These are phyloP conservation scores for Centella asiatica DNA, from an alignment of 129 eudicot species.

Conservation along the genomic window DNA sequence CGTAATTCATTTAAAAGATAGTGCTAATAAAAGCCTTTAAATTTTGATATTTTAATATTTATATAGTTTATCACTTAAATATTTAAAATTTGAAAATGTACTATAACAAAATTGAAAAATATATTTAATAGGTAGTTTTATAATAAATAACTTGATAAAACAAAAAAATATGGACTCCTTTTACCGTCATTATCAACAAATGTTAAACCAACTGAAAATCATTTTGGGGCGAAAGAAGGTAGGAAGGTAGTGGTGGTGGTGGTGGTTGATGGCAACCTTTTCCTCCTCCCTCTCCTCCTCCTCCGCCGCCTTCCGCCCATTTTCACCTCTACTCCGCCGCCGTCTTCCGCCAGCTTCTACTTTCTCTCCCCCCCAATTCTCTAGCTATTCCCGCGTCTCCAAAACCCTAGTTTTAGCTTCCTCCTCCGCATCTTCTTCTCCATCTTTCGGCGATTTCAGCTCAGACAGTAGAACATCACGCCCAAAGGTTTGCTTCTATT, in stretches of 20 bases:
- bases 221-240: slow-evolving; percentile 14
- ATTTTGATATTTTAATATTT: too few species aligned
- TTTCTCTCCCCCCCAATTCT: slow-evolving; percentile 13
- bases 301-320: slow-evolving; percentile 34
- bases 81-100: too few species aligned
- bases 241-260: slow-evolving; percentile 19
- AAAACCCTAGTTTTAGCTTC: slow-evolving; percentile 43
- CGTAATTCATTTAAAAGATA: too few species aligned
- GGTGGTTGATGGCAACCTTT: slow-evolving; percentile 49
- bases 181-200: too few species aligned
- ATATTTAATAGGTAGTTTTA: too few species aligned
- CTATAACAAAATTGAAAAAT: too few species aligned
- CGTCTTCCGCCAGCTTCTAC: slow-evolving; percentile 7
- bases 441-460: slow-evolving; percentile 25
- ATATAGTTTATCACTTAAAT: too few species aligned
- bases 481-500: slow-evolving; percentile 37
- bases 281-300: slow-evolving; percentile 39
- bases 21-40: too few species aligned
- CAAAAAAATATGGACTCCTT: too few species aligned
- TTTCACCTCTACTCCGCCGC: slow-evolving; percentile 18
- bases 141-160: too few species aligned
- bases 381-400: slow-evolving; percentile 1
- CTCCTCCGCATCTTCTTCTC: slow-evolving; percentile 21
- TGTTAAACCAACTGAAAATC: not conserved
- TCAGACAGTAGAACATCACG: slow-evolving; percentile 28